phyloP scores from a whole-genome alignment of 371 early-diverging fungal species.

The Nematocida ironsii region DNA sequence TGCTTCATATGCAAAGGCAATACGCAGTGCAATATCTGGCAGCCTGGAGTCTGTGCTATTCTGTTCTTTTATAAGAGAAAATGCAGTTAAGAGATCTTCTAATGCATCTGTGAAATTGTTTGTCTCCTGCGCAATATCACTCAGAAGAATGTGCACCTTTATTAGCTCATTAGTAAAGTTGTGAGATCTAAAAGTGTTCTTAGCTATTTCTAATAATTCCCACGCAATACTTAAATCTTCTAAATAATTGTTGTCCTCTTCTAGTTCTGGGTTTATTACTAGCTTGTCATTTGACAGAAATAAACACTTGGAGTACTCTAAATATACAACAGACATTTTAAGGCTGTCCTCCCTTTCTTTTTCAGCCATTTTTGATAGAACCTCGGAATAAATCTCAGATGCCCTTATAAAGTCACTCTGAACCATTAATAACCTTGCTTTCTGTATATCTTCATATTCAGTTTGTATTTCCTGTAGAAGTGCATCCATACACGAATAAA shows the following conservation, averaged over 20 bases:
- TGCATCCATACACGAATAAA: slow-evolving; percentile 11
- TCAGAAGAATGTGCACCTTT: slow-evolving; percentile 53
- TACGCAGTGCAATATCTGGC: slow-evolving; percentile 21
- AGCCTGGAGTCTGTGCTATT: neutral
- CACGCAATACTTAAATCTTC: slow-evolving; percentile 69
- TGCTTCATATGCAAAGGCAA: slow-evolving; percentile 18
- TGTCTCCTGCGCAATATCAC: slow-evolving; percentile 65
- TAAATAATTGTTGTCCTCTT: slow-evolving; percentile 56
- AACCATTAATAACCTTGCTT: slow-evolving; percentile 51
- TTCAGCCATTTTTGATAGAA: slow-evolving; percentile 56
- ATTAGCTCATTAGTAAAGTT: slow-evolving; percentile 50
- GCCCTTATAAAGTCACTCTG: slow-evolving; percentile 63
- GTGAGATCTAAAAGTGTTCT: slow-evolving; percentile 51
- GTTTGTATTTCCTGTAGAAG: slow-evolving; percentile 39
- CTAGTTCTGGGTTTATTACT: slow-evolving; percentile 43
- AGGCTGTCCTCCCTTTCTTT: slow-evolving; percentile 35
- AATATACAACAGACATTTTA: slow-evolving; percentile 55
- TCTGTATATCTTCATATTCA: slow-evolving; percentile 52
- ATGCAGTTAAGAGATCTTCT: slow-evolving; percentile 47
- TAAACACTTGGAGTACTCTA: slow-evolving; percentile 66
- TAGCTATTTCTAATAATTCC: slow-evolving; percentile 65
- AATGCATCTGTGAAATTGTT: slow-evolving; percentile 60
- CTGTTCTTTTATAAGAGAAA: neutral
- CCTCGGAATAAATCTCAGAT: slow-evolving; percentile 58
- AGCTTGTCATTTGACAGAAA: slow-evolving; percentile 60